Conservation (phyloP, 2,329 filamentous ascomycete species). For the Zopfia rhizophila region DNA sequence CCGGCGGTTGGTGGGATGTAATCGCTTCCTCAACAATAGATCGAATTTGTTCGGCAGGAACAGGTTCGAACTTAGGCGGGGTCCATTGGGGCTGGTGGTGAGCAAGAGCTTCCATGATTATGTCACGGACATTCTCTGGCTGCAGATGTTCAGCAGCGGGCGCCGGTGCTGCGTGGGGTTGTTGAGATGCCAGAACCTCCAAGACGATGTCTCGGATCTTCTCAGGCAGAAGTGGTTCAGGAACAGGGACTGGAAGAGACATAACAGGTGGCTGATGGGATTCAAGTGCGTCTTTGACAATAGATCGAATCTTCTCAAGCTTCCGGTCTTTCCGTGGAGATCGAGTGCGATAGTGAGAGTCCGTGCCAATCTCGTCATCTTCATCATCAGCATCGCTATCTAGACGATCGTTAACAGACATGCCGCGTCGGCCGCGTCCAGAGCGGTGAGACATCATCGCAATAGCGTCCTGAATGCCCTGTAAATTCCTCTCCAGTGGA, state of each 20-base stretch:
- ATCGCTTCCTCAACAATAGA: slow-evolving; percentile 72
- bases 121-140: slow-evolving; percentile 30
- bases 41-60: slow-evolving; percentile 76
- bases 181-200: slow-evolving; percentile 68
- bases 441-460: slow-evolving; percentile 64
- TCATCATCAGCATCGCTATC: slow-evolving; percentile 96
- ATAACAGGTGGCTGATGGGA: slow-evolving; percentile 53
- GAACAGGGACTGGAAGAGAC: slow-evolving; percentile 36
- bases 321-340: slow-evolving; percentile 83
- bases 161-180: slow-evolving; percentile 35
- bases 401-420: slow-evolving; percentile 71
- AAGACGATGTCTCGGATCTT: slow-evolving; percentile 72
- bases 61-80: slow-evolving; percentile 37
- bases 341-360: slow-evolving; percentile 69
- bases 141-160: slow-evolving; percentile 13
- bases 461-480: slow-evolving; percentile 77
- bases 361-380: slow-evolving; percentile 73
- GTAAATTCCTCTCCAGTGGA: slow-evolving; percentile 83
- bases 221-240: slow-evolving; percentile 64
- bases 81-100: slow-evolving; percentile 35
- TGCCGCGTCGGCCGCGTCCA: slow-evolving; percentile 69
- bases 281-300: slow-evolving; percentile 71
- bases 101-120: slow-evolving; percentile 39
- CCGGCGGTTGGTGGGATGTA: slow-evolving; percentile 50
- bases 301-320: slow-evolving; percentile 77